Percentiles rank a stretch among this genome's conserved stretches.
phyloP scores from a whole-genome alignment of 2,329 filamentous ascomycete genomes.

The Exophiala phaeomuriformis region DNA sequence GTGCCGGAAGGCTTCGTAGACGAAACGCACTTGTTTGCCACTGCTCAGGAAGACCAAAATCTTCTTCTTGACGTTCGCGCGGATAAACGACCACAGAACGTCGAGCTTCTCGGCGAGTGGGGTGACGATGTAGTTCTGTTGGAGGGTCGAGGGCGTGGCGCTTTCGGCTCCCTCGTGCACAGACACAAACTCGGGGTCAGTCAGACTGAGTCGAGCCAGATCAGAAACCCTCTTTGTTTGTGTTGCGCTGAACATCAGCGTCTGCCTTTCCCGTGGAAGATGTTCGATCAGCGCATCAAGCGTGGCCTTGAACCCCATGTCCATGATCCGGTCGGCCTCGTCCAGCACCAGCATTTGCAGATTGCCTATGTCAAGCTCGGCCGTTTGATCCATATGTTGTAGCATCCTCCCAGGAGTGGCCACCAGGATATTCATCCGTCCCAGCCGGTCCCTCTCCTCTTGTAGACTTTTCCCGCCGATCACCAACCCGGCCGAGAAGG shows the following conservation, averaged over 20 bases:
- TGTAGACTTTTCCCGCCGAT: slow-evolving; percentile 88
- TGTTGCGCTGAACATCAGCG: slow-evolving; percentile 89
- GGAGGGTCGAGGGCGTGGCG: slow-evolving; percentile 74
- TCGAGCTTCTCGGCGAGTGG: slow-evolving; percentile 84
- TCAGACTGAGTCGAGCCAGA: slow-evolving; percentile 76
- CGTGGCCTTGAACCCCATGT: slow-evolving; percentile 89
- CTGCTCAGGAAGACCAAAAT: slow-evolving; percentile 93
- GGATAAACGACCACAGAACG: slow-evolving; percentile 86
- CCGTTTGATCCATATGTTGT: slow-evolving; percentile 92
- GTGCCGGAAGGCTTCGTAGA: slow-evolving; percentile 86
- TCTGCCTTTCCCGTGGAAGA: slow-evolving; percentile 76
- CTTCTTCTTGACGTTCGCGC: slow-evolving; percentile 83
- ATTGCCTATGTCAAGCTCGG: slow-evolving; percentile 80
- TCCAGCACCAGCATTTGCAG: slow-evolving; percentile 89
- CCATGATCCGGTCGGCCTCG: slow-evolving; percentile 92
- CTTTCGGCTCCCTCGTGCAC: slow-evolving; percentile 75
- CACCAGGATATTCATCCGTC: slow-evolving; percentile 93
- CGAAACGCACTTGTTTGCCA: slow-evolving; percentile 92
- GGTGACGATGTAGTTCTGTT: slow-evolving; percentile 86
- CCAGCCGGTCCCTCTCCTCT: slow-evolving; percentile 76
- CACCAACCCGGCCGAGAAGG: slow-evolving; percentile 84
- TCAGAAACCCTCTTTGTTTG: slow-evolving; percentile 94
- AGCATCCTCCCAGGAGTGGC: slow-evolving; percentile 92
- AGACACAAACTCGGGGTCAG: slow-evolving; percentile 88
- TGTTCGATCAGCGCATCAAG: slow-evolving; percentile 92